A percentile compares a stretch with the other conserved stretches of the same genome.
These are phyloP conservation scores for Penicillium ochrochloron DNA, from an alignment of 495 filamentous ascomycete genomes.

Conservation along the genomic window DNA sequence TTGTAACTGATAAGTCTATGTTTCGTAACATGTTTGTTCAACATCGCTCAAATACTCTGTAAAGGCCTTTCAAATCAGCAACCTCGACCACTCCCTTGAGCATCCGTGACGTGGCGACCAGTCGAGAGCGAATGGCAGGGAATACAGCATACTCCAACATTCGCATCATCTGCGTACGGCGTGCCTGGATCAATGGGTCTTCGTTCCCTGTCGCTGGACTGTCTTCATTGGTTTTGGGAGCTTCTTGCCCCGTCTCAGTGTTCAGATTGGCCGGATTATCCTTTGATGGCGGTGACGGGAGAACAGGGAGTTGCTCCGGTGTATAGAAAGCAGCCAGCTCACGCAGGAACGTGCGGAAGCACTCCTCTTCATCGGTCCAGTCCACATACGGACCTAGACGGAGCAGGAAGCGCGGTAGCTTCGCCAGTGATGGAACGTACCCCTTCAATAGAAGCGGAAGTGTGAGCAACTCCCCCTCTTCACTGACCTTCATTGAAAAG, in stretches of 20 bases:
- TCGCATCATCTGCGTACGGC: conserved; percentile 67
- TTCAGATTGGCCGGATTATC: conserved; percentile 10
- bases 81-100: conserved; percentile 85
- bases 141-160: conserved; percentile 87
- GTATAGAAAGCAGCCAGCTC: conserved; percentile 94
- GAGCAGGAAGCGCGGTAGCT: conserved; percentile 87
- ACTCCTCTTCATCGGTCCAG: conserved; percentile 83
- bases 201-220: conserved; percentile 30
- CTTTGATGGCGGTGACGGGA: conserved; percentile 34
- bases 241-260: conserved; percentile 6
- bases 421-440: conserved; percentile 82
- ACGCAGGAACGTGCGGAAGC: conserved; percentile 81
- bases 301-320: conserved; percentile 76
- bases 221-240: conserved; percentile 26
- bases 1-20: not conserved
- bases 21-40: conserved; percentile 44
- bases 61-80: conserved; percentile 92
- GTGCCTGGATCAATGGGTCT: conserved; percentile 56
- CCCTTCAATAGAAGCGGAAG: conserved; percentile 89
- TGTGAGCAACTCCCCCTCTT: conserved; percentile 72
- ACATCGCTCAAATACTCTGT: conserved; percentile 96
- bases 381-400: conserved; percentile 86
- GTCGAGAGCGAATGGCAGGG: conserved; percentile 78
- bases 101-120: conserved; percentile 82
- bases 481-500: conserved; percentile 83